Conservation (phyloP, 768 basidiomycete genomes). For the Mrakia gelida region DNA sequence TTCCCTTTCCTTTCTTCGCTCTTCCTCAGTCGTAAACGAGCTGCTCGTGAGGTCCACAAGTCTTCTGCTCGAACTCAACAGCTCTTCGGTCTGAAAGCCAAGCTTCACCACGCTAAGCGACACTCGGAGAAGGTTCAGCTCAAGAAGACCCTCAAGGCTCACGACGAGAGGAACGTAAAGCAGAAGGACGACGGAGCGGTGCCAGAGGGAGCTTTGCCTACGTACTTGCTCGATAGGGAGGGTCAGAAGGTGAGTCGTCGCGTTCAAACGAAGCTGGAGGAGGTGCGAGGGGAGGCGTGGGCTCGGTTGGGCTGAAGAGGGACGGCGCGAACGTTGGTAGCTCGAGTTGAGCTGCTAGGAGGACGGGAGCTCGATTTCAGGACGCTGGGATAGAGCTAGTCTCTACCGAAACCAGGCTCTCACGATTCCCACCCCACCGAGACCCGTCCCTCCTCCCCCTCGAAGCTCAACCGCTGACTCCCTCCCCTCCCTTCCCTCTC, state of each 20-base stretch:
- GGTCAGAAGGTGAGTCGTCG: slow-evolving; percentile 62
- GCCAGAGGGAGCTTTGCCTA: slow-evolving; percentile 86
- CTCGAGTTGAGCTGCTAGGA: background rate
- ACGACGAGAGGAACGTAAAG: slow-evolving; percentile 98
- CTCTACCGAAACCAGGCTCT: background rate
- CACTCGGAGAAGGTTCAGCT: slow-evolving; percentile 97
- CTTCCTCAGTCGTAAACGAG: slow-evolving; percentile 46
- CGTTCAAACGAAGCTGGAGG: too few species aligned
- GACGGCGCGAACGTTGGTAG: background rate
- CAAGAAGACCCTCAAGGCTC: slow-evolving; percentile 98
- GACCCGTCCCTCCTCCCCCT: background rate
- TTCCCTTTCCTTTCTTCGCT: background rate
- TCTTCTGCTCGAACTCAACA: slow-evolving; percentile 84
- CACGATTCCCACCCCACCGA: background rate
- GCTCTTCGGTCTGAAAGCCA: slow-evolving; percentile 93
- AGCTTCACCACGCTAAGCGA: slow-evolving; percentile 92
- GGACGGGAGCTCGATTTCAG: background rate
- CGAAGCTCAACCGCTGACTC: background rate
- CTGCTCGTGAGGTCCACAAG: slow-evolving; percentile 49
- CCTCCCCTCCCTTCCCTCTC: background rate
- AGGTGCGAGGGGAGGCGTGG: background rate
- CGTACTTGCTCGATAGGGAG: slow-evolving; percentile 93
- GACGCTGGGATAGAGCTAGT: background rate
- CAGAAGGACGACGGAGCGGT: slow-evolving; percentile 72
- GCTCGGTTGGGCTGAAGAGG: background rate